A percentile compares a stretch with the other conserved stretches of the same genome.
Evolutionary conservation across 257 asterid genomes (phyloP).

Genomic region (Solanum ossicruentum): DNA sequence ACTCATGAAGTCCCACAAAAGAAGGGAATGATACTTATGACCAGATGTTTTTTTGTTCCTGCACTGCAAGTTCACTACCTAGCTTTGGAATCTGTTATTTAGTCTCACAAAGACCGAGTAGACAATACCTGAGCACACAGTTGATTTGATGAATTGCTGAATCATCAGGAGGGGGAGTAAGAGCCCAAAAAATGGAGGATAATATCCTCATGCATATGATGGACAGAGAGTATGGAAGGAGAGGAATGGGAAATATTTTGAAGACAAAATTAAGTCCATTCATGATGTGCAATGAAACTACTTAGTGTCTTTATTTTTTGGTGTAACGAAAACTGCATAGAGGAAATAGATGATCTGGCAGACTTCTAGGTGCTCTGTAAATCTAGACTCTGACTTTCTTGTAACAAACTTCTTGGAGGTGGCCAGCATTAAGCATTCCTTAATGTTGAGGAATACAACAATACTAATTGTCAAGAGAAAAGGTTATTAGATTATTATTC

Average conservation of each 20-base stretch:
- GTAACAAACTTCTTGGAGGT: neutral
- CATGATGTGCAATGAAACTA: neutral
- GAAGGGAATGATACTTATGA: neutral
- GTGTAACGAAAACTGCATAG: too few relatives aligned
- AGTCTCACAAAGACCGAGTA: neutral
- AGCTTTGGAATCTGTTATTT: neutral
- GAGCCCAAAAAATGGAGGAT: neutral
- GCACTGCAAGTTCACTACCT: neutral
- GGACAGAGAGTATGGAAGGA: neutral
- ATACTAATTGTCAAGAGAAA: neutral
- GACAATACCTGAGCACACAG: neutral
- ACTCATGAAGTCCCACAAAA: neutral
- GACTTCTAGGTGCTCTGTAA: neutral
- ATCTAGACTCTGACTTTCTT: neutral
- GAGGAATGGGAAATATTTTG: neutral
- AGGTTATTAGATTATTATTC: neutral
- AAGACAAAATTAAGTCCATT: neutral
- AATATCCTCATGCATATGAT: neutral
- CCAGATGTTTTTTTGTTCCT: neutral
- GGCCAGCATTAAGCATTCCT: neutral
- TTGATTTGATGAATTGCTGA: neutral
- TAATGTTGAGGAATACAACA: neutral
- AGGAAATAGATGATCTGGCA: neutral
- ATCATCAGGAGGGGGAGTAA: neutral
- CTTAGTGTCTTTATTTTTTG: neutral